phyloP scores from a whole-genome alignment of 805 yeast genomes.

The Yamadazyma laniorum region DNA sequence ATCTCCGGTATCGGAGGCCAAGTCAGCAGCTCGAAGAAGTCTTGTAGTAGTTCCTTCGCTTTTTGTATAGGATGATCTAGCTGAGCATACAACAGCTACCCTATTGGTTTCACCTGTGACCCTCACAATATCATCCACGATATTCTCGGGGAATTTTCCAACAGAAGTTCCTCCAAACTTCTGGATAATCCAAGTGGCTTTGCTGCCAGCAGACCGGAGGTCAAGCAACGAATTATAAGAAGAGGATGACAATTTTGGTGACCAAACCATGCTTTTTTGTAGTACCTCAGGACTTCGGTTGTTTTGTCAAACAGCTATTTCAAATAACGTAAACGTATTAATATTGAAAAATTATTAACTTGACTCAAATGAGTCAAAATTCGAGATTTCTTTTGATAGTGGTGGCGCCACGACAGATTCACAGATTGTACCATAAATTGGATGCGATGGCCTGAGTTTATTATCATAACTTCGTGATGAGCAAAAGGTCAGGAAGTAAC shows the following conservation, averaged over 20 bases:
- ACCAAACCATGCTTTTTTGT: constrained; percentile 16
- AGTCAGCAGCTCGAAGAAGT: constrained; percentile 78
- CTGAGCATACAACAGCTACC: constrained; percentile 95
- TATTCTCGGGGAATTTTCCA: constrained; percentile 86
- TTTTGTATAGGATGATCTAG: constrained; percentile 87
- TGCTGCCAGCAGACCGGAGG: constrained; percentile 17
- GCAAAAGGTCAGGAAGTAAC: background rate
- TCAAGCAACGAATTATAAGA: constrained; percentile 44
- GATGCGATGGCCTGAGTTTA: constrained; percentile 2
- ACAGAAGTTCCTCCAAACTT: constrained; percentile 98
- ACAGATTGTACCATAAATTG: too few species aligned
- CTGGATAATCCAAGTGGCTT: constrained; percentile 55
- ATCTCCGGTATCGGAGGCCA: constrained; percentile 60
- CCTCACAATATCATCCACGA: constrained; percentile 80
- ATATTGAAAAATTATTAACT: too few species aligned
- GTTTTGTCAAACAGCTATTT: too few species aligned
- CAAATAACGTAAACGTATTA: too few species aligned
- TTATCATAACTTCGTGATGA: constrained; percentile 1
- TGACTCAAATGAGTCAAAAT: too few species aligned
- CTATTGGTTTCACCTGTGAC: constrained; percentile 56
- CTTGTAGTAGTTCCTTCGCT: constrained; percentile 95
- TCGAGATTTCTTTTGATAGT: too few species aligned
- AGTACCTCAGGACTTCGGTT: background rate
- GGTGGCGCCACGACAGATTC: too few species aligned
- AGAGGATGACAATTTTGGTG: constrained; percentile 21